phyloP scores from a whole-genome alignment of 495 filamentous ascomycete species.

The Peziza echinospora region DNA sequence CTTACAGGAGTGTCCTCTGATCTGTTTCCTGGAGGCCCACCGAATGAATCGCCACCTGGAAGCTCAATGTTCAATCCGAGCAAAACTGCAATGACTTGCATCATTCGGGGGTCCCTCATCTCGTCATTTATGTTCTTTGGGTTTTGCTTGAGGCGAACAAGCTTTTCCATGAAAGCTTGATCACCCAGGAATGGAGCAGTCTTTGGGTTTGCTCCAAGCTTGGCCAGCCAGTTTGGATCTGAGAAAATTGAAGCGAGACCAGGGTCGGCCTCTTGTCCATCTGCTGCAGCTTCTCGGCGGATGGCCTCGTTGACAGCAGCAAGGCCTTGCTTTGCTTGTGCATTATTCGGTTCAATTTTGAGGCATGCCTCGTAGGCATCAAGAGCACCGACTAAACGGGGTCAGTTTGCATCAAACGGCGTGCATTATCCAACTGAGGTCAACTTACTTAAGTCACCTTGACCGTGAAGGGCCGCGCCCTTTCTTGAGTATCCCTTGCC shows the following conservation, averaged over 20 bases:
- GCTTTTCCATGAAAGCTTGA: slow-evolving; percentile 68
- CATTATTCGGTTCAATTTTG: slow-evolving; percentile 76
- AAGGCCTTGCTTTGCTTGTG: slow-evolving; percentile 73
- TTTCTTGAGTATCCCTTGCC: slow-evolving; percentile 86
- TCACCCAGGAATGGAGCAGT: slow-evolving; percentile 71
- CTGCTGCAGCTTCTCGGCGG: slow-evolving; percentile 47
- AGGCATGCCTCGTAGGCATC: slow-evolving; percentile 84
- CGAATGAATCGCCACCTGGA: slow-evolving; percentile 35
- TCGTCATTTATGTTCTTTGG: slow-evolving; percentile 57
- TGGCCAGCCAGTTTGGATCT: slow-evolving; percentile 71
- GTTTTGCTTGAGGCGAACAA: slow-evolving; percentile 58
- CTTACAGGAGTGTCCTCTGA: slow-evolving; percentile 25
- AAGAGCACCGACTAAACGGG: slow-evolving; percentile 40
- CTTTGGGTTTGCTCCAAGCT: slow-evolving; percentile 84
- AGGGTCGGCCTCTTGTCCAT: slow-evolving; percentile 25
- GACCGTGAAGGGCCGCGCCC: slow-evolving; percentile 71
- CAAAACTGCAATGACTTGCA: slow-evolving; percentile 83
- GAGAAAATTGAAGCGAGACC: slow-evolving; percentile 81
- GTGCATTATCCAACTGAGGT: not conserved
- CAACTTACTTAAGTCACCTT: slow-evolving; percentile 51
- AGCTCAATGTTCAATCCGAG: slow-evolving; percentile 90
- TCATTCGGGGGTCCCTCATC: slow-evolving; percentile 72
- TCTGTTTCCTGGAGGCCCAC: too few relatives aligned
- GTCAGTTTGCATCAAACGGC: slow-evolving; percentile 5
- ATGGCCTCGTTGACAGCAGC: slow-evolving; percentile 73